Conservation (phyloP, 768 basidiomycete species). For the Psilocybe sp. region DNA sequence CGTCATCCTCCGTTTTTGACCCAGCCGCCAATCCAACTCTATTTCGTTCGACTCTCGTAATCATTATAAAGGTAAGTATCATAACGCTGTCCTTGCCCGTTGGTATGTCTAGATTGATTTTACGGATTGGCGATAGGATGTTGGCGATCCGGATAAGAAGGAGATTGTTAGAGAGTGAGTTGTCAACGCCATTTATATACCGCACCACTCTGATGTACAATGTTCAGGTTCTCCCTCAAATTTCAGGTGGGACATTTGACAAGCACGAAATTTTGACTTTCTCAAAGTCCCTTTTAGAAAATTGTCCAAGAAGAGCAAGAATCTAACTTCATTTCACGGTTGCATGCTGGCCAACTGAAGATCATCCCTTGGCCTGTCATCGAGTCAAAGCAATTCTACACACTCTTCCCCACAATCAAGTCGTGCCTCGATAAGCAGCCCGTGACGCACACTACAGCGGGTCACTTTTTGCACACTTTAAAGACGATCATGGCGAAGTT, state of each 20-base stretch:
- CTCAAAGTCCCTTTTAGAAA: conserved; percentile 25
- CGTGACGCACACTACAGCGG: too few species aligned
- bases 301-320: conserved; percentile 64
- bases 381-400: conserved; percentile 59
- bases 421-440: conserved; percentile 43
- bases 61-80: conserved; percentile 44
- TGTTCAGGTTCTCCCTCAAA: too few species aligned
- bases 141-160: conserved; percentile 56
- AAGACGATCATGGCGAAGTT: too few species aligned
- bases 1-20: conserved; percentile 55
- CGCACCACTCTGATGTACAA: too few species aligned
- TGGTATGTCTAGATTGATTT: too few species aligned
- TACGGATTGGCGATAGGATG: conserved; percentile 40
- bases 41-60: conserved; percentile 56
- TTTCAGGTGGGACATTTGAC: too few species aligned
- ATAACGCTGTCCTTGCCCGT: too few species aligned
- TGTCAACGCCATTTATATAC: background rate
- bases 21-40: conserved; percentile 55
- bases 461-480: too few species aligned
- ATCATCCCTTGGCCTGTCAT: conserved; percentile 72
- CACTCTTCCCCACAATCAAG: conserved; percentile 47
- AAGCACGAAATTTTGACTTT: too few species aligned
- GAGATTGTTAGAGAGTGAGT: conserved; percentile 59
- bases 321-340: conserved; percentile 58
- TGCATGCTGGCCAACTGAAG: conserved; percentile 51